Evolutionary conservation across 495 filamentous ascomycete species (phyloP).

Genomic region (Lasiosphaeris hirsuta): DNA sequence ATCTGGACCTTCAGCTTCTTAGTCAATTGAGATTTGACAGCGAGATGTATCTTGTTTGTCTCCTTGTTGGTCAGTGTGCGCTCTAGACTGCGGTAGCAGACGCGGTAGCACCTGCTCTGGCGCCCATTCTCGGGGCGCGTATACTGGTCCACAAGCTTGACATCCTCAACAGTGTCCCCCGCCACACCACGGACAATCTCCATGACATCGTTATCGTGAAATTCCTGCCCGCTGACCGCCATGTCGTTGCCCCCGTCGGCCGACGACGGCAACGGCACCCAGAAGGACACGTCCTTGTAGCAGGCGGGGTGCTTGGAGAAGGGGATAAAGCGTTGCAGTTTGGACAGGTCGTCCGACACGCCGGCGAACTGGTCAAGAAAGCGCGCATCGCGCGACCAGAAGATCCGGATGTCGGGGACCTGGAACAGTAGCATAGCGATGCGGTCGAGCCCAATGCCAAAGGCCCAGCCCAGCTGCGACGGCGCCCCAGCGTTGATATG

Average conservation of each 20-base stretch:
- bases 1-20: conserved; percentile 75
- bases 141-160: conserved; percentile 76
- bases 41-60: conserved; percentile 69
- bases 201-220: conserved; percentile 97
- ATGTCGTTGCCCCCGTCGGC: conserved; percentile 46
- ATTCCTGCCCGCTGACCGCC: conserved; percentile 43
- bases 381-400: conserved; percentile 83
- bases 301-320: conserved; percentile 88
- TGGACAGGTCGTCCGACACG: conserved; percentile 44
- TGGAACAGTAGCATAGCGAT: conserved; percentile 95
- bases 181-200: conserved; percentile 79
- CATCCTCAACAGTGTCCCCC: conserved; percentile 84
- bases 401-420: conserved; percentile 95
- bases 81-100: conserved; percentile 89
- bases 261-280: conserved; percentile 62
- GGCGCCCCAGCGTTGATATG: conserved; percentile 73
- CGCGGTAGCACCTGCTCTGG: conserved; percentile 84
- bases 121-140: conserved; percentile 80
- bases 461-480: conserved; percentile 85
- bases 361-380: conserved; percentile 78
- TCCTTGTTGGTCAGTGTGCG: conserved; percentile 79
- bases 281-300: conserved; percentile 91
- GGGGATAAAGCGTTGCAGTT: conserved; percentile 66
- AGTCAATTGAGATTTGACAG: conserved; percentile 59
- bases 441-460: conserved; percentile 87